Base-by-base conservation (phyloP, 2,329 filamentous ascomycete genomes). In the Aspergillus versicolor region DNA sequence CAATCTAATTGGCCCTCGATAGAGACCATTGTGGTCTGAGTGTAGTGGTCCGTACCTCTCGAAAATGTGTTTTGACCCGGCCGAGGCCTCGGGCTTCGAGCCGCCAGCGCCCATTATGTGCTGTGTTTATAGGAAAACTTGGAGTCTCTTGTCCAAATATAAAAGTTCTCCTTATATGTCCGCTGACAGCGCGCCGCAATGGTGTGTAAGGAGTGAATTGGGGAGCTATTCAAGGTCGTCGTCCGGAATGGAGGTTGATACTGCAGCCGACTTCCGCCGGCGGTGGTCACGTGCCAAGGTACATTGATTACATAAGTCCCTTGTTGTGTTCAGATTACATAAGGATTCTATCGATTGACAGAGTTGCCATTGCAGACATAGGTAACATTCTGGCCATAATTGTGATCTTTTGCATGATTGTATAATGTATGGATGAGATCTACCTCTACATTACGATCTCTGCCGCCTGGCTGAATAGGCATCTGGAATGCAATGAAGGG, bases 31-130 rank as follows among this genome's bases (percentile, higher is more conserved):
- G 15, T 37, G 34, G 2, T 37, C 22, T 24, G 4, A 15, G 22
- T 15, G 5, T 34, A 34, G 44, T 21, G 17, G 13, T 38, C 4
- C 64, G 46, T 71, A 87, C 84, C 84, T 79, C 51, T 81, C 79
- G 74, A 88, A 88, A 70, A 86, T 77, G 75, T 87, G 84, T 75
- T 84, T 83, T 65, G 79, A 71, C 63, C 66, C 68, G 59, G 70
- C 75, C 67, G 79, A 74, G 62, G 75, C 76, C 61, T 82, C 78
- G 65, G 82, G 81, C 75, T 86, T 87, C 52, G 85, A 88, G 75
- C 80, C 80, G 65, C 83, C 83, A 69, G 81, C 80, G 72, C 85
- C 85, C 85, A 88, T 88, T 49, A 59, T 71, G 65, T 70, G 55
- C 43, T 43, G 21, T 52, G 2, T 54, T 34, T 32, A 43, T 49